A percentile compares a stretch with the other conserved stretches of the same genome.
phyloP scores from a whole-genome alignment of 805 yeast species.

The Yarrowia divulgata region DNA sequence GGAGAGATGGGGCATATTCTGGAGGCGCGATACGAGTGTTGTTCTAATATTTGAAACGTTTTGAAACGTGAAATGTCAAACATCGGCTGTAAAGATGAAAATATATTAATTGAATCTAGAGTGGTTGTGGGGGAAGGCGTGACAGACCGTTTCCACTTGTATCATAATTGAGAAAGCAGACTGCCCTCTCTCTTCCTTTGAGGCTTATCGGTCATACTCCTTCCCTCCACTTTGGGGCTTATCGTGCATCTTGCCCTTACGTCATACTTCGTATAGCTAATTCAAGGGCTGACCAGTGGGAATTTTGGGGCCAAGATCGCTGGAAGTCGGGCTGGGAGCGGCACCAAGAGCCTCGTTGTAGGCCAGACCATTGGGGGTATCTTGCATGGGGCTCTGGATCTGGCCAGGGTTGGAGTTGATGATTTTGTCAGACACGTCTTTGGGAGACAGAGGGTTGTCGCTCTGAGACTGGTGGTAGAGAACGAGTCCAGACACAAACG shows the following conservation, averaged over 20 bases:
- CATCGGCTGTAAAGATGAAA: no score
- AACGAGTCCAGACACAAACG: constrained; percentile 91
- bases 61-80: no score
- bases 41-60: no score
- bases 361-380: constrained; percentile 7
- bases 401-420: constrained; percentile 1
- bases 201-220: no score
- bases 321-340: not conserved
- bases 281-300: constrained; percentile 16
- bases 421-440: constrained; percentile 20
- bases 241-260: not conserved
- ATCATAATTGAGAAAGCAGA: no score
- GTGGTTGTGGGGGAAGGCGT: no score
- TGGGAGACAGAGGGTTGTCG: constrained; percentile 12
- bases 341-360: constrained; percentile 18
- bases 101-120: no score
- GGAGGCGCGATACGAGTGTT: no score
- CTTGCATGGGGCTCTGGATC: constrained; percentile 9
- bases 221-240: not conserved
- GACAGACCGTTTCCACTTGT: no score
- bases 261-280: not conserved
- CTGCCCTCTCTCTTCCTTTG: no score
- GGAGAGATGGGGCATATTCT: not conserved
- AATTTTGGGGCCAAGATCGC: not conserved
- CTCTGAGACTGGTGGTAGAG: constrained; percentile 63